These are phyloP conservation scores for Fusarium lyarnte DNA, from an alignment of 2,329 filamentous ascomycete species.

Conservation along the genomic window DNA sequence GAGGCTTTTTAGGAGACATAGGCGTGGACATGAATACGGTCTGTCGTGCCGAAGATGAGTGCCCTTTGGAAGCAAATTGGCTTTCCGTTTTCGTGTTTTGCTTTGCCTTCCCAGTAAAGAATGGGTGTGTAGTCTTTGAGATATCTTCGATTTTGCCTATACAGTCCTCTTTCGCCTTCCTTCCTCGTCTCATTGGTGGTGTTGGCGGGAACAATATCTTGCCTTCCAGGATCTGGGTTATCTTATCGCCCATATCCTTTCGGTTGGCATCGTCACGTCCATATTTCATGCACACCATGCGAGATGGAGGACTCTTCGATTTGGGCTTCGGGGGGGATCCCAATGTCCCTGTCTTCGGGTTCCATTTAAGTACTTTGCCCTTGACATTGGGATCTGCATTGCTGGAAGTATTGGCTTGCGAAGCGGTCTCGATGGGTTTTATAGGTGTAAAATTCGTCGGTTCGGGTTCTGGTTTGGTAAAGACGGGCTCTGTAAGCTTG, in stretches of 20 bases:
- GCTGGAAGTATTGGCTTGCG: slow-evolving; percentile 7
- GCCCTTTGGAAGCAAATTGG: slow-evolving; percentile 33
- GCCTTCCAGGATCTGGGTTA: slow-evolving; percentile 68
- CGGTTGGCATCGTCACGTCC: slow-evolving; percentile 58
- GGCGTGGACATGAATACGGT: slow-evolving; percentile 64
- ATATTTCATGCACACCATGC: slow-evolving; percentile 69
- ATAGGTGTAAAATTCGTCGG: slow-evolving; percentile 23
- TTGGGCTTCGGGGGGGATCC: slow-evolving; percentile 69
- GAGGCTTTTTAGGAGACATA: slow-evolving; percentile 58
- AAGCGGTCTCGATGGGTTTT: not conserved
- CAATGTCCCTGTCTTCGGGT: slow-evolving; percentile 69
- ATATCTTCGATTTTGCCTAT: slow-evolving; percentile 31
- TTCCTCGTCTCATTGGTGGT: slow-evolving; percentile 41
- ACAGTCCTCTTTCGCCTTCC: slow-evolving; percentile 38
- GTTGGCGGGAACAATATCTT: slow-evolving; percentile 40
- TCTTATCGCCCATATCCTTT: slow-evolving; percentile 63
- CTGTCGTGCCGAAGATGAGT: slow-evolving; percentile 46
- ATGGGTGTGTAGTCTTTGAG: slow-evolving; percentile 53
- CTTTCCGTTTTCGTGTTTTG: slow-evolving; percentile 31
- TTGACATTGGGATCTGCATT: slow-evolving; percentile 36
- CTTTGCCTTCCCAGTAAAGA: slow-evolving; percentile 53
- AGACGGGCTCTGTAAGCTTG: not conserved
- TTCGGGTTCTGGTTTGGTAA: slow-evolving; percentile 17
- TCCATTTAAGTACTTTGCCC: slow-evolving; percentile 65
- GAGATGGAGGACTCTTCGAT: slow-evolving; percentile 45